Base-by-base conservation (phyloP, 331 rosid genomes). In the Spiraea crenata region DNA sequence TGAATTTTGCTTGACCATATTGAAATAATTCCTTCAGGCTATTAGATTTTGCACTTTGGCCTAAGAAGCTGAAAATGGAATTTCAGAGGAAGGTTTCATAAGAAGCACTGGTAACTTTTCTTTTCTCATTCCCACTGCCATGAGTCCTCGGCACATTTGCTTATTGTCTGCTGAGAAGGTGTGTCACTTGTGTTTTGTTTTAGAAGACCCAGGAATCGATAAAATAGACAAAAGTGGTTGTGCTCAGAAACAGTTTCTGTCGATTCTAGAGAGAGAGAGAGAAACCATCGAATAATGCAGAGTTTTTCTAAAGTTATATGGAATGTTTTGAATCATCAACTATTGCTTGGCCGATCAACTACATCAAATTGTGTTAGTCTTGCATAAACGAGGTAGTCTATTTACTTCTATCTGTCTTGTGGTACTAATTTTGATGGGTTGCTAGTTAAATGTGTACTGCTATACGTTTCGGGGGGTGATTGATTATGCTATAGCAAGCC, bases 311-410 rank as follows among this genome's bases (percentile, higher is more conserved):
- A 78, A 84, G 86, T 84, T 63, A 16, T 93, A 63, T 88, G 96
- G 97, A 81, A 75, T 70, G 74, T 77, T 58, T 72, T 90, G 85
- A 90, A 88, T 83, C 78, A 88, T n/a, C n/a, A n/a, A n/a, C n/a
- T n/a, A n/a, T n/a, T n/a, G n/a, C n/a, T n/a, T n/a, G n/a, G n/a
- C n/a, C n/a, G n/a, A n/a, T n/a, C n/a, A n/a, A n/a, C n/a, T n/a
- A n/a, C n/a, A n/a, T n/a, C n/a, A n/a, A n/a, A n/a, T n/a, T n/a
- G n/a, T n/a, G n/a, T n/a, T n/a, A n/a, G n/a, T n/a, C n/a, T n/a
- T n/a, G n/a, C n/a, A n/a, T n/a, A n/a, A n/a, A n/a, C n/a, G n/a
- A n/a, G n/a, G n/a, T n/a, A n/a, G n/a, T n/a, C n/a, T n/a, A n/a
- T n/a, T n/a, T n/a, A n/a, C n/a, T n/a, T n/a, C n/a, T n/a, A n/a